Conservation (phyloP, 1,139 yeast genomes). For the Blastobotrys illinoisensis region DNA sequence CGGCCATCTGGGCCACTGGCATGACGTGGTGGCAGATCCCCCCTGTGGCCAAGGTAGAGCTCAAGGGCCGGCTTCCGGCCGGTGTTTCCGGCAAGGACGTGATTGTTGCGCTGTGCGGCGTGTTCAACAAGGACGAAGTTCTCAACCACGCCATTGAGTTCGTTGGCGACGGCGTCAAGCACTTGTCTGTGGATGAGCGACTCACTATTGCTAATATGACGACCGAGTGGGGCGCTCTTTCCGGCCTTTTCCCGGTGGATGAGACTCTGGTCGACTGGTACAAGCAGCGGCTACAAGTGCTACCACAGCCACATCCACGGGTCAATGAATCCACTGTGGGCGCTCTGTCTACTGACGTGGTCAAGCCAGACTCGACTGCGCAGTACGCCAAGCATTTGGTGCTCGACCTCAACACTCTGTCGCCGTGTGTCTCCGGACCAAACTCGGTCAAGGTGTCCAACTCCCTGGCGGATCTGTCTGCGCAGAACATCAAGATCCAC, state of each 20-base stretch:
- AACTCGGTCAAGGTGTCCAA: conserved; percentile 90
- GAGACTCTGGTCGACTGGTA: conserved; percentile 71
- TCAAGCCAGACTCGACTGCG: conserved; percentile 68
- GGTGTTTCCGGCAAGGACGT: conserved; percentile 97
- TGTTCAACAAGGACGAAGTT: conserved; percentile 93
- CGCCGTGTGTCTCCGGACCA: conserved; percentile 96
- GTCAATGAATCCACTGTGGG: conserved; percentile 58
- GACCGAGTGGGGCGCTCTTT: conserved; percentile 98
- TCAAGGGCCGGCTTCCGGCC: conserved; percentile 70
- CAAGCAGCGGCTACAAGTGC: conserved; percentile 53
- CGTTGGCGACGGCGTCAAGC: conserved; percentile 75
- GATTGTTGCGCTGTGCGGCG: conserved; percentile 91
- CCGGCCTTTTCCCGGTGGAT: conserved; percentile 95
- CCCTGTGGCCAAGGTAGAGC: conserved; percentile 92
- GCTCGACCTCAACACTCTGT: conserved; percentile 72
- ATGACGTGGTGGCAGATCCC: conserved; percentile 99
- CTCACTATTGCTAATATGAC: conserved; percentile 98
- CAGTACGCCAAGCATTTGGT: conserved; percentile 80
- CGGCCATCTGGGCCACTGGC: conserved; percentile 99
- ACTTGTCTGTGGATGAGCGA: conserved; percentile 81
- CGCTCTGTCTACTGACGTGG: conserved; percentile 30
- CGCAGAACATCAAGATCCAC: conserved; percentile 68
- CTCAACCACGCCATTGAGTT: conserved; percentile 96
- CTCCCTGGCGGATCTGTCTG: conserved; percentile 68
- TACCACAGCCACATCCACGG: conserved; percentile 84